Conservation (phyloP, 2,329 filamentous ascomycete genomes). For the Berkeleyomyces rouxiae region DNA sequence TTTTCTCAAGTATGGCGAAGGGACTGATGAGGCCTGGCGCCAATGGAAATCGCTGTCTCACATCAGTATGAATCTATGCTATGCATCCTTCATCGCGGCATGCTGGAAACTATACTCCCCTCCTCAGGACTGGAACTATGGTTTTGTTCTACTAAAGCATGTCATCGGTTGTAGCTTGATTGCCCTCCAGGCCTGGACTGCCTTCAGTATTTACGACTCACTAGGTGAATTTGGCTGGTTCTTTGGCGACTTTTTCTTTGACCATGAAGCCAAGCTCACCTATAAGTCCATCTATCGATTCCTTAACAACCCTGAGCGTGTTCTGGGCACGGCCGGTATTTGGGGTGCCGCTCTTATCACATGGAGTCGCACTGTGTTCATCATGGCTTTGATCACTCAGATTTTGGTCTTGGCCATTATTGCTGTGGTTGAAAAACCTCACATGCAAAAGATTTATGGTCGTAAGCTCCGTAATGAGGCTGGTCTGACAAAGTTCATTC, state of each 20-base stretch:
- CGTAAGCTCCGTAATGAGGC: constrained; percentile 69
- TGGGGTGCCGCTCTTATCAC: constrained; percentile 93
- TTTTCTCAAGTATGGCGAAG: constrained; percentile 93
- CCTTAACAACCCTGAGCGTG: constrained; percentile 89
- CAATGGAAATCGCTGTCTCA: constrained; percentile 98
- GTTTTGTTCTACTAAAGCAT: constrained; percentile 72
- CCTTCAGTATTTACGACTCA: constrained; percentile 82
- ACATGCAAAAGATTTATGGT: constrained; percentile 97
- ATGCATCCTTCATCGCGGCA: constrained; percentile 73
- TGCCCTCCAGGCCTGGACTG: constrained; percentile 81
- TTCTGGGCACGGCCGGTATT: constrained; percentile 83
- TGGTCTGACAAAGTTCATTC: constrained; percentile 80
- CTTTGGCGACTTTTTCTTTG: constrained; percentile 97
- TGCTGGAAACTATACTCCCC: constrained; percentile 92
- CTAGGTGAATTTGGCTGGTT: constrained; percentile 98
- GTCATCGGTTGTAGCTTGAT: constrained; percentile 68
- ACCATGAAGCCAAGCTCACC: constrained; percentile 71
- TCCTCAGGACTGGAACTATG: constrained; percentile 75
- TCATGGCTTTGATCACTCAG: constrained; percentile 73
- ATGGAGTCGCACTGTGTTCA: constrained; percentile 71
- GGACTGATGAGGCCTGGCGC: constrained; percentile 77
- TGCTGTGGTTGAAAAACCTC: constrained; percentile 82
- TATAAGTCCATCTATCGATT: constrained; percentile 98
- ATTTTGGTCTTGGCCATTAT: constrained; percentile 75
- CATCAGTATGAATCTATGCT: constrained; percentile 78